Conservation (phyloP, 805 yeast genomes). For the Lachancea dasiensis region DNA sequence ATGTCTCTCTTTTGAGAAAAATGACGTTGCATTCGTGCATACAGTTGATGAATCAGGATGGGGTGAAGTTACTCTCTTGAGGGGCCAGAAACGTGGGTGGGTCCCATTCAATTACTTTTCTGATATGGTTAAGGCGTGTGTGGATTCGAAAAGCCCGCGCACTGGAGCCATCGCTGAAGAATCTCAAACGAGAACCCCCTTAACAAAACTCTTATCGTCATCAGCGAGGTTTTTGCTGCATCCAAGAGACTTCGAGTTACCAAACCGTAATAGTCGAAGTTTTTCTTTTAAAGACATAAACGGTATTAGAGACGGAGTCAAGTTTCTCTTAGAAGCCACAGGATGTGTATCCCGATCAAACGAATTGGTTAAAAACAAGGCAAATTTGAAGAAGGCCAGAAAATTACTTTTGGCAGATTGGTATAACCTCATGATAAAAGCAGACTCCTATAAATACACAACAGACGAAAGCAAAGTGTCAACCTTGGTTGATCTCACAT, state of each 20-base stretch:
- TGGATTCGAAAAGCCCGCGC: not conserved
- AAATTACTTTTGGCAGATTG: slow-evolving; percentile 71
- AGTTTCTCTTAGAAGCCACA: slow-evolving; percentile 55
- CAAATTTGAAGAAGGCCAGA: slow-evolving; percentile 56
- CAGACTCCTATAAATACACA: slow-evolving; percentile 67
- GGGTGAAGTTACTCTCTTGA: slow-evolving; percentile 77
- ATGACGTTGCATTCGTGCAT: slow-evolving; percentile 72
- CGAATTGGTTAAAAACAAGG: slow-evolving; percentile 57
- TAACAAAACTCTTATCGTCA: slow-evolving; percentile 50
- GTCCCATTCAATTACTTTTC: slow-evolving; percentile 78
- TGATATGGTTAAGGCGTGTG: slow-evolving; percentile 33
- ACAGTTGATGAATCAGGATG: slow-evolving; percentile 77
- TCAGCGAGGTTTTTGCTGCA: slow-evolving; percentile 62
- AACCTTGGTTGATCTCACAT: slow-evolving; percentile 55
- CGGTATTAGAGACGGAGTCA: slow-evolving; percentile 67
- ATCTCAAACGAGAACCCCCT: slow-evolving; percentile 41
- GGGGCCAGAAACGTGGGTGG: slow-evolving; percentile 68
- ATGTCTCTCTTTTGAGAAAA: slow-evolving; percentile 63
- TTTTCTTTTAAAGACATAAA: slow-evolving; percentile 55
- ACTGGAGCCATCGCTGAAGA: slow-evolving; percentile 8
- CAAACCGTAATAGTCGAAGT: slow-evolving; percentile 36
- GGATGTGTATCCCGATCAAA: slow-evolving; percentile 72
- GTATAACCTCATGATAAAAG: slow-evolving; percentile 72
- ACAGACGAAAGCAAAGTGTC: slow-evolving; percentile 52
- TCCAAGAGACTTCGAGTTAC: slow-evolving; percentile 47